Conservation (phyloP, 1,139 yeast species). For the Candida frijolesensis region DNA sequence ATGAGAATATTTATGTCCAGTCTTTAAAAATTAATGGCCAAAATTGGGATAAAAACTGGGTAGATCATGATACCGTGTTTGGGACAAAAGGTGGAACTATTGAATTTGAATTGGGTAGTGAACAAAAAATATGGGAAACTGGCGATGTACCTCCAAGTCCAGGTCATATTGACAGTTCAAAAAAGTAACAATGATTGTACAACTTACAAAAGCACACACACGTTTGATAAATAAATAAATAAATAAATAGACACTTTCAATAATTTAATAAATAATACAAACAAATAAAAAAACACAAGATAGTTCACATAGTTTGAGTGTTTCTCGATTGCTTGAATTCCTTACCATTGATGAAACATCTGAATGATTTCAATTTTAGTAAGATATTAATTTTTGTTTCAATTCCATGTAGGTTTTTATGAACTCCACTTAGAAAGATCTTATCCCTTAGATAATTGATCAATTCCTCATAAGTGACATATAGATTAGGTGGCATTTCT, state of each 20-base stretch:
- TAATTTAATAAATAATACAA: background rate
- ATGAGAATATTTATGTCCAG: constrained; percentile 27
- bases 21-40: constrained; percentile 31
- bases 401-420: constrained; percentile 12
- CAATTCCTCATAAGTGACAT: constrained; percentile 15
- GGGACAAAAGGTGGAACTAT: constrained; percentile 27
- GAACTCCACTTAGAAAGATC: constrained; percentile 6
- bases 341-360: constrained; percentile 13
- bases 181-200: background rate
- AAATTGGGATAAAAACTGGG: constrained; percentile 31
- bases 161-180: constrained; percentile 20
- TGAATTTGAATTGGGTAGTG: constrained; percentile 28
- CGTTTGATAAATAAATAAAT: background rate
- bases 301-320: background rate
- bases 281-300: background rate
- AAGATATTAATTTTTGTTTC: constrained; percentile 16
- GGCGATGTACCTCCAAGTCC: constrained; percentile 29
- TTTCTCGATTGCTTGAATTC: constrained; percentile 10
- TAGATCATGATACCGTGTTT: constrained; percentile 34
- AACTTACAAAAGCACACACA: too few relatives aligned
- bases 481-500: constrained; percentile 13
- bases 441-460: constrained; percentile 14
- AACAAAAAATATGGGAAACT: constrained; percentile 28
- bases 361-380: constrained; percentile 10
- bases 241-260: background rate